Evolutionary conservation across 768 basidiomycete species (phyloP), one percentile per base, ranked within the genome.

Genomic region (Chlorophyllum brunneum): DNA sequence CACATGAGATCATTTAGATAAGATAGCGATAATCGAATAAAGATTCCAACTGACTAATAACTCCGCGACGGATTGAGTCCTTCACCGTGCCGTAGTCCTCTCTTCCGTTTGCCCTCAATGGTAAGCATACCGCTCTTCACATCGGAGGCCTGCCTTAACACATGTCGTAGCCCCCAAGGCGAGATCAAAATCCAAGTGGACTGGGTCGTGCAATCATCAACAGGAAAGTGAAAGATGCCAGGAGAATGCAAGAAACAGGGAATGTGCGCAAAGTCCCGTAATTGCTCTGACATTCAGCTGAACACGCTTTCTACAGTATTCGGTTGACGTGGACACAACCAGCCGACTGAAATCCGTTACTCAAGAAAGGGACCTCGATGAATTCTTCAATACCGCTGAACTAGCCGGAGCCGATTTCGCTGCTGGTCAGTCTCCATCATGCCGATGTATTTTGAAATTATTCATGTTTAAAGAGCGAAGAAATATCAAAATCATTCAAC

Each of bases 131-230:
- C 3, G 15, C 15, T 30, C n/a, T 31, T 13, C 8, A 5, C n/a
- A 2, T 5, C 27, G 18, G 13, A 15, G 4, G 16, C 15, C 11
- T 45, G 11, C 29, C 11, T 9, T 27, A n/a, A 43, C 13, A 11
- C 2, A 4, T 9, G 2, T 22, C 23, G 10, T 30, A 53, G 51
- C 75, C 79, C 22, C 87, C 78, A 67, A 67, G 74, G 36, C 79
- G 73, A 65, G 79, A 83, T 59, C 75, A 63, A 15, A 89, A 90
- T 65, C 75, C 85, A 0, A 86, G 85, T 56, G 97, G 97, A 11
- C 77, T 99, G 23, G 97, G 97, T 29, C 80, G 92, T 55, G 95
- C 97, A 23, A 92, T 99, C 64, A 97, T 98, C 65, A 98, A 99
- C 62, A 84, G 83, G 58, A 85, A 88, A 70, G 80, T 80, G 15